Percentiles rank a stretch among this genome's conserved stretches.
phyloP scores from a whole-genome alignment of 2,329 filamentous ascomycete species.

The Fusarium newnesense region DNA sequence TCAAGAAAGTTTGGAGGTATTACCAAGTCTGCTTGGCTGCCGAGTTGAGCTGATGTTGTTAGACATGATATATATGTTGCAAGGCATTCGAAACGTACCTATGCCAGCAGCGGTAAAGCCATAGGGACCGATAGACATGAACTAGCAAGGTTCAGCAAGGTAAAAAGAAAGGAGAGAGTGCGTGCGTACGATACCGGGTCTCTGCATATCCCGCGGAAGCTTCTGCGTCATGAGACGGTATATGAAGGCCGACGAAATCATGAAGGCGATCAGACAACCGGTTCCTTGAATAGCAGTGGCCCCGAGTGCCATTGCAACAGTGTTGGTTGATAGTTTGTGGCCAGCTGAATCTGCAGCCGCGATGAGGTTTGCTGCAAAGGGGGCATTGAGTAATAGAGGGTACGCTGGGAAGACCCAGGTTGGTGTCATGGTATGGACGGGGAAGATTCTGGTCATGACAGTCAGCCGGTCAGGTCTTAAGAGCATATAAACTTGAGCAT shows the following conservation, averaged over 20 bases:
- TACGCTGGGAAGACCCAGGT: conserved; percentile 91
- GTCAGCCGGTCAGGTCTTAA: background rate
- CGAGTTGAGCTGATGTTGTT: conserved; percentile 53
- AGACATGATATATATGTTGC: background rate
- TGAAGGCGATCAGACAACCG: conserved; percentile 70
- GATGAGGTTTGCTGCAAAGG: conserved; percentile 72
- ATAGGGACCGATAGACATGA: conserved; percentile 82
- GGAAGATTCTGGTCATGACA: conserved; percentile 54
- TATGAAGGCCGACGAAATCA: conserved; percentile 86
- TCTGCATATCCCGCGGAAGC: conserved; percentile 77
- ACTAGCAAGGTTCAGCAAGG: conserved; percentile 53
- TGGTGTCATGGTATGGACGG: conserved; percentile 86
- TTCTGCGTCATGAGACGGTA: conserved; percentile 92
- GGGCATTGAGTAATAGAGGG: conserved; percentile 79
- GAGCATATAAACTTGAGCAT: conserved; percentile 31
- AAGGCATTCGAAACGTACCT: conserved; percentile 13
- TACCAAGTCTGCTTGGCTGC: conserved; percentile 54
- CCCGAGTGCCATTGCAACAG: conserved; percentile 59
- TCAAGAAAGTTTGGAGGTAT: conserved; percentile 57
- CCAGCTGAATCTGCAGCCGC: conserved; percentile 48
- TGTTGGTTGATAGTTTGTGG: conserved; percentile 47
- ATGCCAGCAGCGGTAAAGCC: conserved; percentile 65
- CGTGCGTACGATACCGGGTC: conserved; percentile 73
- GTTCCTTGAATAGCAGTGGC: conserved; percentile 64
- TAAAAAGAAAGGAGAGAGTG: too few species aligned